Evolutionary conservation across 1,284 basidiomycete genomes (phyloP).

Genomic region (Pseudozyma thailandica): DNA sequence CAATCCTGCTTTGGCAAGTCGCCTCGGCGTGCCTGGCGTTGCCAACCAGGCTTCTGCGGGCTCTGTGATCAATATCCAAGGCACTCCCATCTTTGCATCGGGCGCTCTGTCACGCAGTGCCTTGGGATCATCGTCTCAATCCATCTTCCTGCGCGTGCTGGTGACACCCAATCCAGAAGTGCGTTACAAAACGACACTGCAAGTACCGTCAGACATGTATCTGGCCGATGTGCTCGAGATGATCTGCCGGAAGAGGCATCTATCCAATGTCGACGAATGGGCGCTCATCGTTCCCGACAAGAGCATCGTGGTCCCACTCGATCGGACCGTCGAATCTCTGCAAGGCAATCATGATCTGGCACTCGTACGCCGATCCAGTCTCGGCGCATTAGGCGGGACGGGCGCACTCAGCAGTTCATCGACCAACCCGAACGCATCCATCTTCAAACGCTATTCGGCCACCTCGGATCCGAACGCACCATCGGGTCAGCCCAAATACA

Average conservation of each 20-base stretch:
- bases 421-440: constrained; percentile 82
- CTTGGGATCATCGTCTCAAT: constrained; percentile 40
- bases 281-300: constrained; percentile 61
- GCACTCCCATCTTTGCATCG: constrained; percentile 59
- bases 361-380: constrained; percentile 76
- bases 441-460: constrained; percentile 69
- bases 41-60: constrained; percentile 29
- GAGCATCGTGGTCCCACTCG: constrained; percentile 84
- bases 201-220: constrained; percentile 82
- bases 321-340: constrained; percentile 92
- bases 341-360: constrained; percentile 86
- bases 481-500: constrained; percentile 71
- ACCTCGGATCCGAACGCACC: constrained; percentile 76
- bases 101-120: constrained; percentile 49
- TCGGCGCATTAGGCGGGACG: constrained; percentile 60
- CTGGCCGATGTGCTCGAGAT: constrained; percentile 91
- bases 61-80: constrained; percentile 50
- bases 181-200: constrained; percentile 66
- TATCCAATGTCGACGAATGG: constrained; percentile 61
- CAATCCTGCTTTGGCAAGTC: constrained; percentile 32
- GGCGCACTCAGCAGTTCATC: constrained; percentile 70
- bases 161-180: constrained; percentile 61
- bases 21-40: constrained; percentile 28
- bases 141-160: constrained; percentile 60
- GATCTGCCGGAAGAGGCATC: constrained; percentile 61